Conservation (phyloP, 2,329 filamentous ascomycete species). For the Akanthomyces muscarius region DNA sequence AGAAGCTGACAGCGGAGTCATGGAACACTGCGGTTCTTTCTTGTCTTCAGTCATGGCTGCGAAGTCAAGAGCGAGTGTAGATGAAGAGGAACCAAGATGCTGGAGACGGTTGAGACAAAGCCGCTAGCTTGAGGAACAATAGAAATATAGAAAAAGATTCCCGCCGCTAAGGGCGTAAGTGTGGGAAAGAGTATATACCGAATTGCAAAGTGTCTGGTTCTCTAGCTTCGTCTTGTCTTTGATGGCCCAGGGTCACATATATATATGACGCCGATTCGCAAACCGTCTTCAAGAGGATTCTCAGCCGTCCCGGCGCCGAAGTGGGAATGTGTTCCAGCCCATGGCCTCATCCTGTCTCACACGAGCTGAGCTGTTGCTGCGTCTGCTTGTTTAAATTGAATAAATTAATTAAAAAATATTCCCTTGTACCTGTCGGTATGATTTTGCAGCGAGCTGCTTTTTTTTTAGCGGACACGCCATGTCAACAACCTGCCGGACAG, state of each 20-base stretch:
- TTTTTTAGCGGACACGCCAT: neutral
- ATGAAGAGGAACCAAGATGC: neutral
- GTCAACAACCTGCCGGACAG: neutral
- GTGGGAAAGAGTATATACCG: neutral
- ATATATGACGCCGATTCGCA: neutral
- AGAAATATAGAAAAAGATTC: neutral
- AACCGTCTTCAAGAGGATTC: neutral
- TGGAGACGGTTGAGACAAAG: neutral
- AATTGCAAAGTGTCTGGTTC: too few relatives aligned
- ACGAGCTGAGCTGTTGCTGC: neutral
- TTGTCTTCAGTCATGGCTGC: neutral
- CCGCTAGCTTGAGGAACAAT: neutral
- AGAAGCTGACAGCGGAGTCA: neutral
- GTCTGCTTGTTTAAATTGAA: neutral
- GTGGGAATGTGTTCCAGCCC: neutral
- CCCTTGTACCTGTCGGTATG: neutral
- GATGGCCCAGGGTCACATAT: neutral
- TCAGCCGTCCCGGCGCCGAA: slow-evolving; percentile 11
- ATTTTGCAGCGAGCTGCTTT: neutral
- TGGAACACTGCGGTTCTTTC: neutral
- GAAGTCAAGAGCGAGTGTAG: neutral
- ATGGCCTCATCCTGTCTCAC: neutral
- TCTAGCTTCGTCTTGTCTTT: neutral
- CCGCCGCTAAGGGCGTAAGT: neutral
- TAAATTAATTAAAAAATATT: slow-evolving; percentile 4